These are phyloP conservation scores for Annulohypoxylon moriforme DNA, from an alignment of 495 filamentous ascomycete genomes.

Conservation along the genomic window DNA sequence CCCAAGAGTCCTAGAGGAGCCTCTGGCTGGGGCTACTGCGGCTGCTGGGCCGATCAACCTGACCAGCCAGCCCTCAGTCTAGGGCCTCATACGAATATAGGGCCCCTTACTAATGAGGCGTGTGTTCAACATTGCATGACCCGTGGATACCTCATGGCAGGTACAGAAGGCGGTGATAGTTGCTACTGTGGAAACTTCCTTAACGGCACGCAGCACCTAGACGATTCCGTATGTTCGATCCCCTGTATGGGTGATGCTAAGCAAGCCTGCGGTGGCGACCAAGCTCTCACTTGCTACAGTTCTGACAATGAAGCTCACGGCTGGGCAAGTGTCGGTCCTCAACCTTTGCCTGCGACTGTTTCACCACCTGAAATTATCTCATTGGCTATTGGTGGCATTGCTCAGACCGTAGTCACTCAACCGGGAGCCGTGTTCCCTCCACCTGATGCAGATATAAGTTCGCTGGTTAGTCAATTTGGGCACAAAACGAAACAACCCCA, in stretches of 20 bases:
- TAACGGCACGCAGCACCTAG: slow-evolving; percentile 51
- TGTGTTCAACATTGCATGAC: slow-evolving; percentile 68
- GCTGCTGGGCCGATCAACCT: slow-evolving; percentile 67
- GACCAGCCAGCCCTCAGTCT: slow-evolving; percentile 62
- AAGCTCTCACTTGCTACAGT: slow-evolving; percentile 57
- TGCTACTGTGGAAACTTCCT: slow-evolving; percentile 72
- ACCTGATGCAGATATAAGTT: slow-evolving; percentile 27
- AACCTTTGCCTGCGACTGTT: slow-evolving; percentile 39
- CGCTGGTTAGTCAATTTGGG: slow-evolving; percentile 35
- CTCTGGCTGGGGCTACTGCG: slow-evolving; percentile 65
- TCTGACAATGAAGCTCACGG: slow-evolving; percentile 50
- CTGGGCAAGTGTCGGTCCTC: slow-evolving; percentile 46
- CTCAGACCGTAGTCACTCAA: slow-evolving; percentile 35
- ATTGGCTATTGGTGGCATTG: slow-evolving; percentile 40
- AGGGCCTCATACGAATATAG: slow-evolving; percentile 54
- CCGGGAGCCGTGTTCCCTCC: slow-evolving; percentile 36
- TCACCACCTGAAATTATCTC: slow-evolving; percentile 37
- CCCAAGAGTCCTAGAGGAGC: slow-evolving; percentile 35
- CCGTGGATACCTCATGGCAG: slow-evolving; percentile 65
- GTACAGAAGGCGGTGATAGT: slow-evolving; percentile 72
- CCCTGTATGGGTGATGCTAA: slow-evolving; percentile 57
- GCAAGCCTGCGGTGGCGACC: slow-evolving; percentile 60
- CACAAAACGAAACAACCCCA: slow-evolving; percentile 32
- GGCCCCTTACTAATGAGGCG: slow-evolving; percentile 65
- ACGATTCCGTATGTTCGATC: slow-evolving; percentile 56